Evolutionary conservation across 208 protist species (phyloP).

Genomic region (Leishmania arabica): DNA sequence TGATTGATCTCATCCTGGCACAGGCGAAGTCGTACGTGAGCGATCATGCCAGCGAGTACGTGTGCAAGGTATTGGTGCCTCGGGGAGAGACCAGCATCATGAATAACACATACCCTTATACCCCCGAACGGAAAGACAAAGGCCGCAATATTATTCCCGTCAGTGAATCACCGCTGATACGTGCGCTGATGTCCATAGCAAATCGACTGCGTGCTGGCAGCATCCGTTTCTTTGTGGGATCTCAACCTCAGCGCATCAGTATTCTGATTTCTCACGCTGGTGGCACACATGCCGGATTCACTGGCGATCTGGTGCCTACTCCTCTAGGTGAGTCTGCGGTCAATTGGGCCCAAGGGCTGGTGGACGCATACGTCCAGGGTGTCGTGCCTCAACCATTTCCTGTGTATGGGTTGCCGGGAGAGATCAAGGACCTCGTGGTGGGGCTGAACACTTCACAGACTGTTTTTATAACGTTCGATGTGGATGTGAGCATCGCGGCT

Average conservation of each 20-base stretch:
- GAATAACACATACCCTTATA: not conserved
- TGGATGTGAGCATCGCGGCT: slow-evolving; percentile 12
- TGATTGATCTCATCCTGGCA: slow-evolving; percentile 14
- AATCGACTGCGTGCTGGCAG: not conserved
- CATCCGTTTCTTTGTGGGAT: not conserved
- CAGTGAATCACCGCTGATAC: not conserved
- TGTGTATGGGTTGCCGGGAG: slow-evolving; percentile 9
- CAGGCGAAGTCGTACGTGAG: not conserved
- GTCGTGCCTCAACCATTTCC: slow-evolving; percentile 12
- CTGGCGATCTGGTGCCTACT: slow-evolving; percentile 10
- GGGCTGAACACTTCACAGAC: not conserved
- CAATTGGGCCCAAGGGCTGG: slow-evolving; percentile 16
- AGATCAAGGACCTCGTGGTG: not conserved
- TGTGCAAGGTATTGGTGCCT: slow-evolving; percentile 21
- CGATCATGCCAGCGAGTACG: not conserved
- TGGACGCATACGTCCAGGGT: slow-evolving; percentile 9
- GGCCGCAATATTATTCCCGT: not conserved
- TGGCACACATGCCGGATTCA: not conserved
- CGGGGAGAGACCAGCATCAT: slow-evolving; percentile 3
- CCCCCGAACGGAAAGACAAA: not conserved
- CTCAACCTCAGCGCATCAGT: not conserved
- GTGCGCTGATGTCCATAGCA: not conserved
- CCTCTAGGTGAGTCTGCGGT: not conserved
- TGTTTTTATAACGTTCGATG: not conserved
- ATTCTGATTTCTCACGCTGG: not conserved